Base-by-base conservation (phyloP, 1,284 basidiomycete genomes). In the Microbotryum intermedium region DNA sequence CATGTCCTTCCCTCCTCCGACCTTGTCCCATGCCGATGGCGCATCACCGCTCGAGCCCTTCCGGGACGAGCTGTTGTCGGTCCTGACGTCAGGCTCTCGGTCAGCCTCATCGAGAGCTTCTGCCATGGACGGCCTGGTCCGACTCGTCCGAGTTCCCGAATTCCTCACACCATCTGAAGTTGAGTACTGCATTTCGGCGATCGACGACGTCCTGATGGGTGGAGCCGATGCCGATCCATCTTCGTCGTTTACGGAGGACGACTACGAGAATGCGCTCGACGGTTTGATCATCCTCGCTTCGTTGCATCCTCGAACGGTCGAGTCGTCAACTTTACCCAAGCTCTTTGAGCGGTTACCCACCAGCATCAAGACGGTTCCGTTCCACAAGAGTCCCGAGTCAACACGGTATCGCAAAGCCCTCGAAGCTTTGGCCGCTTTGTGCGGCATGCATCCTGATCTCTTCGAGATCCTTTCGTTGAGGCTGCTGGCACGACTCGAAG, bases 391-490 rank as follows among this genome's bases (percentile, higher is more conserved):
- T 47, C 87, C 89, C 1, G 85, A 88, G 60, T 65, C 65, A 9
- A 81, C 84, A 44, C 51, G 16, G 53, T 87, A 83, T 71, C 86
- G 88, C 76, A 80, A 80, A 21, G 82, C 83, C 18, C 82, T 98
- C 34, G 78, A 80, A 2, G 83, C 86, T 4, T 80, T 98, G 28
- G 81, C 83, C 45, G 81, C 79, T 13, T 80, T 99, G 16, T 94
- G 90, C 72, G 34, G 13, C 34, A 74, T 82, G 3, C 82, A 86
- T 50, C 80, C 87, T 0, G 80, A 83, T 25, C 79, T 97, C 28
- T 97, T 95, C 74, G 89, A 91, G 72, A 85, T 81, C 7, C 80
- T 97, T 30, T 83, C 90, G 45, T 81, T 90, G 50, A 83, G 87
- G 25, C 77, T 97, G 13, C 83, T 81, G 1, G 84, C 86, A 2